A percentile compares a stretch with the other conserved stretches of the same genome.
These are phyloP conservation scores for Grosmannia huntii DNA, from an alignment of 2,329 filamentous ascomycete species.

Conservation along the genomic window DNA sequence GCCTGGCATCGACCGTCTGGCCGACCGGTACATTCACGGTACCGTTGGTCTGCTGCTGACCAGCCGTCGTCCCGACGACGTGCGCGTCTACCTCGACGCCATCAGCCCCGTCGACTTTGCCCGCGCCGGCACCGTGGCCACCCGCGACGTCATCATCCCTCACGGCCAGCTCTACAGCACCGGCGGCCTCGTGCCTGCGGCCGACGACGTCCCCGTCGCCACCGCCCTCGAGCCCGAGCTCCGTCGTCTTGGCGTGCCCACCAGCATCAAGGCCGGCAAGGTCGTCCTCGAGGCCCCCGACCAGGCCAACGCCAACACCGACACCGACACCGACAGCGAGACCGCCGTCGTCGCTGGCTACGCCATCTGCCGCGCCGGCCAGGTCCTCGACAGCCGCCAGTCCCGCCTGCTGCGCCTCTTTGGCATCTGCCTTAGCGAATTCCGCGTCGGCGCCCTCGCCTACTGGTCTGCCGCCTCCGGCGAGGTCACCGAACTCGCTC, in stretches of 20 bases:
- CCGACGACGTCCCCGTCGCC: constrained; percentile 76
- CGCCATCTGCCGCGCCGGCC: constrained; percentile 71
- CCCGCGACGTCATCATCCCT: constrained; percentile 68
- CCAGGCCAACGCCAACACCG: constrained; percentile 26
- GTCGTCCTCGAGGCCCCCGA: constrained; percentile 48
- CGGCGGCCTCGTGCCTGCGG: constrained; percentile 64
- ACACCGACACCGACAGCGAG: constrained; percentile 27
- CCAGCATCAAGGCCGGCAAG: constrained; percentile 75
- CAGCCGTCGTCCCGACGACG: constrained; percentile 50
- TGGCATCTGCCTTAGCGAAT: constrained; percentile 80
- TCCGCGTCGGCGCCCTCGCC: constrained; percentile 68
- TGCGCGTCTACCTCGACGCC: constrained; percentile 59
- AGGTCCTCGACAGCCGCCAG: constrained; percentile 79
- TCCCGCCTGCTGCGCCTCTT: constrained; percentile 91
- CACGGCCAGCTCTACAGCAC: constrained; percentile 69
- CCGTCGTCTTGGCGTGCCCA: constrained; percentile 79
- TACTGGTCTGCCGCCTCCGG: constrained; percentile 51
- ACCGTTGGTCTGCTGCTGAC: constrained; percentile 83
- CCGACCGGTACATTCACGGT: constrained; percentile 52
- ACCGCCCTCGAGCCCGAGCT: constrained; percentile 86
- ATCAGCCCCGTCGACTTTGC: constrained; percentile 79
- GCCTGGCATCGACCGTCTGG: constrained; percentile 60
- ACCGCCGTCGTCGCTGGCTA: constrained; percentile 36
- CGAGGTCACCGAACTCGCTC: constrained; percentile 43
- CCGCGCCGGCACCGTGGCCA: constrained; percentile 66